A percentile compares a stretch with the other conserved stretches of the same genome.
Evolutionary conservation across 176 grass and related monocot species (phyloP).

Genomic region (Oryza meyeriana): DNA sequence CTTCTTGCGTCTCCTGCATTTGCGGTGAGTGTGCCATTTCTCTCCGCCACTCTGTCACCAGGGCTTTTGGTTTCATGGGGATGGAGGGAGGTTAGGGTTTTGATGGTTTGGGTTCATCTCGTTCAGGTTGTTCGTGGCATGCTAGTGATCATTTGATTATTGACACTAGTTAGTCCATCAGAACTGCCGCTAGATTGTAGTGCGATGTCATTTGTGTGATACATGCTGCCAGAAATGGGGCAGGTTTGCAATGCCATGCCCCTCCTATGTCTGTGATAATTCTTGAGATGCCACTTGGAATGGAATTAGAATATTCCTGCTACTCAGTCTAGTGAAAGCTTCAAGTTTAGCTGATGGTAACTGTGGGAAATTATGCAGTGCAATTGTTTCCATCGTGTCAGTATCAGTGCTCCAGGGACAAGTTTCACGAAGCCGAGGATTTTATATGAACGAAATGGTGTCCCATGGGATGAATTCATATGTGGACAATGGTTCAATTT

Average conservation of each 20-base stretch:
- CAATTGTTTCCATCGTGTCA: no score
- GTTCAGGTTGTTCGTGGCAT: not conserved
- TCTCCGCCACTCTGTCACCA: not conserved
- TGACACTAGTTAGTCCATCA: not conserved
- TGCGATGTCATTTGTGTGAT: not conserved
- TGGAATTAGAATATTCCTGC: not conserved
- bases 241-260: not conserved
- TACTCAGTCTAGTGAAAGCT: not conserved
- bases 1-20: conserved; percentile 64
- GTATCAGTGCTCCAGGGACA: not conserved
- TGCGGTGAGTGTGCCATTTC: conserved; percentile 49
- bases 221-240: not conserved
- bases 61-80: conserved; percentile 12
- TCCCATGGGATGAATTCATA: not conserved
- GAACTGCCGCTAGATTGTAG: not conserved
- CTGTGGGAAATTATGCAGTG: not conserved
- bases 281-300: not conserved
- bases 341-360: not conserved
- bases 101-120: not conserved
- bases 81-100: not conserved
- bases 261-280: not conserved
- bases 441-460: not conserved
- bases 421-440: not conserved
- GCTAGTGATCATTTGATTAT: not conserved
- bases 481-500: not conserved